A percentile compares a stretch with the other conserved stretches of the same genome.
Conservation (phyloP, 345 rosid species). For the Eucalyptus curtisii region DNA sequence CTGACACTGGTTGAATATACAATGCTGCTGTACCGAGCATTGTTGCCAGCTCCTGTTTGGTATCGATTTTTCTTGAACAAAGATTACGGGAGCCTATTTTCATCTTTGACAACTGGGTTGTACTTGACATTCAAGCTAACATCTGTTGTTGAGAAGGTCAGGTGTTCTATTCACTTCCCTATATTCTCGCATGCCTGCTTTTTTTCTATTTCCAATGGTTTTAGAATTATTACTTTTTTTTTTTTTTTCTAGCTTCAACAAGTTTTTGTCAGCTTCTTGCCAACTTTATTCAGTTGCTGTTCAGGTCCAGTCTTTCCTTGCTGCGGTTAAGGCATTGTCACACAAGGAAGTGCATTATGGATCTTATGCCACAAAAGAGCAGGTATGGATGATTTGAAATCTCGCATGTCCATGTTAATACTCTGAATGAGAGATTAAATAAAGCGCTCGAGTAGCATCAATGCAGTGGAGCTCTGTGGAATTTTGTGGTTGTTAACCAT, state of each 20-base stretch:
- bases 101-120: conserved; percentile 67
- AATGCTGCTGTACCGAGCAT: conserved; percentile 61
- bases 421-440: not conserved
- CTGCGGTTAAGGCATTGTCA: conserved; percentile 36
- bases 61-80: conserved; percentile 83
- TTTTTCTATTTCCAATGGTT: not conserved
- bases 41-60: conserved; percentile 88
- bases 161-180: not conserved
- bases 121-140: conserved; percentile 85
- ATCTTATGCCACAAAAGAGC: conserved; percentile 43
- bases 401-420: not conserved
- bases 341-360: conserved; percentile 50
- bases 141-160: conserved; percentile 69
- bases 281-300: not conserved
- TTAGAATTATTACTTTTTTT: not conserved
- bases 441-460: not conserved
- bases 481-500: not conserved
- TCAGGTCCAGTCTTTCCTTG: conserved; percentile 40
- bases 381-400: conserved; percentile 11
- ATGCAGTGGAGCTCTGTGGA: not conserved
- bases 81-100: conserved; percentile 82
- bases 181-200: not conserved
- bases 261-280: not conserved
- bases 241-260: not conserved
- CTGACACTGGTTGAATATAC: conserved; percentile 67